Evolutionary conservation across 2,329 filamentous ascomycete genomes (phyloP), one percentile per base, ranked within the genome.

Genomic region (Byssothecium circinans): DNA sequence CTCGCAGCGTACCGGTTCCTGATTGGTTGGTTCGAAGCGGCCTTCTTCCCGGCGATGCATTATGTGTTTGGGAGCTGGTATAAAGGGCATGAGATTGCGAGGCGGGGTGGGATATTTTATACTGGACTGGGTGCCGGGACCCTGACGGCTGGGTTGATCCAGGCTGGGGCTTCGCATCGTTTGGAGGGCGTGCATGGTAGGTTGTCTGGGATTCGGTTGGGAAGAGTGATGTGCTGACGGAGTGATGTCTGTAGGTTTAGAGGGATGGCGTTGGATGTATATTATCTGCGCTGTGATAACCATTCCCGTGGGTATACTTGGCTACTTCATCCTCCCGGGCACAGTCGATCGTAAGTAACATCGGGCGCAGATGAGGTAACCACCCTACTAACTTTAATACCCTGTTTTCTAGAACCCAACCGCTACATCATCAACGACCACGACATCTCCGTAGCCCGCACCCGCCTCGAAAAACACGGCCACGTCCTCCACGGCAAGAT

Each of bases 41-140:
- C 43, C 11, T 27, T 37, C 35, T 41, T 30, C 23, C 23, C 37
- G 68, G 64, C 62, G 20, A 82, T 80, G 0, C 81, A 83, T 53
- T 84, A 83, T 50, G 78, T 84, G 48, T 72, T 84, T 75, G 81
- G 82, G 1, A 79, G 77, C 0, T 85, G 82, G 82, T 85, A 84
- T 59, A 84, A 77, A 0, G 75, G 77, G 40, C 70, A 73, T 15
- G 82, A 85, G 62, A 76, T 85, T 0, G 82, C 81, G 2, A 86
- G 85, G 61, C 75, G 83, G 3, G 80, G 74, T 20, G 82, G 81
- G 6, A 78, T 86, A 43, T 85, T 85, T 62, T 83, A 81, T 1
- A 76, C 80, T 1, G 81, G 78, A 1, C 81, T 81, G 0, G 70
- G 84, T 2, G 81, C 80, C 0, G 83, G 82, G 0, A 83, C 78